Evolutionary conservation across 441 rosid species (phyloP).

Genomic region (Gossypium gossypioides): DNA sequence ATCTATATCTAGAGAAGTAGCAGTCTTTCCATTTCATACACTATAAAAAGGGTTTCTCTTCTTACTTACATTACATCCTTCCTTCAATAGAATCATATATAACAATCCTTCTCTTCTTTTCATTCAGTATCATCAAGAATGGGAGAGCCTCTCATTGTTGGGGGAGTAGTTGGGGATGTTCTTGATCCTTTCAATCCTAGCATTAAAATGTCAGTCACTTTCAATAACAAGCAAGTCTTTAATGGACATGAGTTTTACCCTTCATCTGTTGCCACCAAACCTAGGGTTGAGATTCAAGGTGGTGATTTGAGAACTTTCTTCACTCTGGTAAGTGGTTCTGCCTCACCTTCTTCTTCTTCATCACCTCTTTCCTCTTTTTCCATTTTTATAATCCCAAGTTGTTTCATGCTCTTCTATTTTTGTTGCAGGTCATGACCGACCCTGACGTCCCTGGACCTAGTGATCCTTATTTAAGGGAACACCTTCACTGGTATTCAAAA

Average conservation of each 20-base stretch:
- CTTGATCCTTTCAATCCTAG: slow-evolving; percentile 49
- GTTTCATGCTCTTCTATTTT: not conserved
- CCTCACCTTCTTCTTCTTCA: not conserved
- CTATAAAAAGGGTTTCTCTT: slow-evolving; percentile 4
- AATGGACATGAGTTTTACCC: slow-evolving; percentile 65
- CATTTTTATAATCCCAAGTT: no score
- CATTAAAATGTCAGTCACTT: slow-evolving; percentile 40
- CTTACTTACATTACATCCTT: not conserved
- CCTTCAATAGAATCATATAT: not conserved
- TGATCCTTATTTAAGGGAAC: slow-evolving; percentile 60
- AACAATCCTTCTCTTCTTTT: not conserved
- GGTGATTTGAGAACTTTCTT: slow-evolving; percentile 68
- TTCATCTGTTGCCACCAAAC: slow-evolving; percentile 39
- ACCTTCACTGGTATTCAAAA: slow-evolving; percentile 49
- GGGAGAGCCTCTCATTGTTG: slow-evolving; percentile 45
- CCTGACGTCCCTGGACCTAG: slow-evolving; percentile 75
- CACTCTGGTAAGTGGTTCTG: slow-evolving; percentile 40
- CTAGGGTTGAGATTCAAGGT: slow-evolving; percentile 58
- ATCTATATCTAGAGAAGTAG: no score
- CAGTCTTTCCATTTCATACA: not conserved
- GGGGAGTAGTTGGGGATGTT: slow-evolving; percentile 73
- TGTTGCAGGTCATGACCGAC: slow-evolving; percentile 50
- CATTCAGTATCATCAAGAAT: not conserved
- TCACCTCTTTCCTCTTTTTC: not conserved
- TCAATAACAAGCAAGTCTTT: slow-evolving; percentile 39